Percentiles rank a stretch among this genome's conserved stretches.
phyloP scores from a whole-genome alignment of 495 filamentous ascomycete species.

The Jackrogersella multiformis region DNA sequence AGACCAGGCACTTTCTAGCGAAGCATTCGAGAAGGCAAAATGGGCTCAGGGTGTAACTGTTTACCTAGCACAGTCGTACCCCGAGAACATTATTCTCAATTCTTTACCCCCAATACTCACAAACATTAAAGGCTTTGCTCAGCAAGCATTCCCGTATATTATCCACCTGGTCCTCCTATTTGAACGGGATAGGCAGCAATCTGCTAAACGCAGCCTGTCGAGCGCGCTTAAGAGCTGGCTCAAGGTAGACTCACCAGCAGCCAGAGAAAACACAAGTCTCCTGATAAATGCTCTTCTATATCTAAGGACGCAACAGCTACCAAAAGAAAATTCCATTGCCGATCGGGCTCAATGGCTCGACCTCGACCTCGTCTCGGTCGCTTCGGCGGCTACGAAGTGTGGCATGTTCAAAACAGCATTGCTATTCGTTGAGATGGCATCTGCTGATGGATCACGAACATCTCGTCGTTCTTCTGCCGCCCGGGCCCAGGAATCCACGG shows the following conservation, averaged over 20 bases:
- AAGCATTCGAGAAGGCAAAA: slow-evolving; percentile 47
- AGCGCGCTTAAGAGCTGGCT: slow-evolving; percentile 62
- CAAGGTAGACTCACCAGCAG: slow-evolving; percentile 46
- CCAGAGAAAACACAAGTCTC: slow-evolving; percentile 61
- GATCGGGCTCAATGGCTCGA: slow-evolving; percentile 88
- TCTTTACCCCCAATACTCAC: slow-evolving; percentile 69
- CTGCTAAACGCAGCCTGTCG: slow-evolving; percentile 59
- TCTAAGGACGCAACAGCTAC: slow-evolving; percentile 80
- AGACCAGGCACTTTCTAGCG: slow-evolving; percentile 44
- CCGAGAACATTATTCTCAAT: slow-evolving; percentile 70
- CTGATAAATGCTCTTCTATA: slow-evolving; percentile 87
- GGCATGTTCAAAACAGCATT: slow-evolving; percentile 88
- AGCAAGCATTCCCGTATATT: slow-evolving; percentile 77
- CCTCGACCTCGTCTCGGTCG: slow-evolving; percentile 75
- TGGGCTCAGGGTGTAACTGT: slow-evolving; percentile 75
- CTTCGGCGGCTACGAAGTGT: slow-evolving; percentile 80
- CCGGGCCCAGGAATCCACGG: slow-evolving; percentile 66
- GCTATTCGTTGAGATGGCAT: slow-evolving; percentile 79
- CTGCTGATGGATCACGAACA: slow-evolving; percentile 60
- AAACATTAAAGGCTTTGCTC: slow-evolving; percentile 71
- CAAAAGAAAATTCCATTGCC: slow-evolving; percentile 75
- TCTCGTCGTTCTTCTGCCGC: slow-evolving; percentile 74
- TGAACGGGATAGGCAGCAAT: slow-evolving; percentile 58
- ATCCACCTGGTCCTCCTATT: slow-evolving; percentile 78
- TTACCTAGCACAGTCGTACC: slow-evolving; percentile 66